Evolutionary conservation across 1,284 basidiomycete species (phyloP), one percentile per base, ranked within the genome.

Genomic region (Mycena citricolor): DNA sequence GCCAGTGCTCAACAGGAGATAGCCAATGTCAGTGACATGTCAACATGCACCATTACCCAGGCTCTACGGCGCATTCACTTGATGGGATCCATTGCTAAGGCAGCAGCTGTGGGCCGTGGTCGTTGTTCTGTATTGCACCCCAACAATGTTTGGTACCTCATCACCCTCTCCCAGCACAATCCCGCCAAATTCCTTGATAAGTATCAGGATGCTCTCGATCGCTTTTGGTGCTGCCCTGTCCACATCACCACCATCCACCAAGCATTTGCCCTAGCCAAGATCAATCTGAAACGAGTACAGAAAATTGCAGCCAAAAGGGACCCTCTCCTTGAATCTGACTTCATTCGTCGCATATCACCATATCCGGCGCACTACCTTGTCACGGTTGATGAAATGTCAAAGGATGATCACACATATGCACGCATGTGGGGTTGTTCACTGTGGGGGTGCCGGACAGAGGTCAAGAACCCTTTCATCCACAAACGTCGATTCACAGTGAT

Each of bases 361-460:
- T 58, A 60, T 26, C 54, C 53, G 4, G 42, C 52, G 5, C 33
- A 51, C 16, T 57, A 55, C 30, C 45, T 61, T 11, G 30, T 58
- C 5, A 47, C 42, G 5, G 32, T 61, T 34, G 60, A 61, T 46
- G 54, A 61, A 32, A 54, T 52, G n/a, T 57, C 52, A 10, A 62
- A 63, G 44, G 61, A 62, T 41, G 60, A 61, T 32, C 40, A 51
- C 2, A 61, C 60, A 19, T 57, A 56, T 35, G 44, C 50, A 14
- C 35, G 55, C 13, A 19, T 53, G 13, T 58, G 49, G 34, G 62
- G 61, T 5, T 17, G 54, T 3, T 42, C 57, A 20, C 35, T 20
- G 13, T n/a, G 23, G 32, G 54, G 60, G 6, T 23, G 31, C 14
- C 37, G 41, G n/a, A 56, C 50, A 12, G 54, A 52, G 17, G 42